phyloP scores from a whole-genome alignment of 352 stramenopile species.

The Halophytophthora batemanensis region DNA sequence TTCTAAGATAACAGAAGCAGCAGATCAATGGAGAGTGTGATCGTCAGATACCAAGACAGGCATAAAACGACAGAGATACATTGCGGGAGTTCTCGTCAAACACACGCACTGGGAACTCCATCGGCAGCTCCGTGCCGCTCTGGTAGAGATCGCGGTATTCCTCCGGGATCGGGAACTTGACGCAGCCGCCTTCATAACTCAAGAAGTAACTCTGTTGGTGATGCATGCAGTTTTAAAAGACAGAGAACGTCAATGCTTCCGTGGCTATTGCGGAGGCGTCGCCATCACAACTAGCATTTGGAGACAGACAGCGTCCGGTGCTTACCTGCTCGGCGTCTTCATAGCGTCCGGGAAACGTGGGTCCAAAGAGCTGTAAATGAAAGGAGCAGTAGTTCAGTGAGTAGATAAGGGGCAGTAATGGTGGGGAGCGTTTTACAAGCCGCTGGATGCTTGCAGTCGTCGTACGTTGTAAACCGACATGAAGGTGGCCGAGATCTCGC shows the following conservation, averaged over 20 bases:
- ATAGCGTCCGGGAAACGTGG: constrained; percentile 79
- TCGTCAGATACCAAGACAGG: neutral
- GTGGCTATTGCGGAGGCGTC: too few relatives aligned
- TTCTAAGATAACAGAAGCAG: constrained; percentile 37
- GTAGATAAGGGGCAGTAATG: neutral
- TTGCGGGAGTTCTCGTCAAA: neutral
- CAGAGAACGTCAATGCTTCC: neutral
- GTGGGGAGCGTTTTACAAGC: neutral
- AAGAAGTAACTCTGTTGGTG: constrained; percentile 60
- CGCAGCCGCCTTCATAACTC: constrained; percentile 62
- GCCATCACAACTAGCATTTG: too few relatives aligned
- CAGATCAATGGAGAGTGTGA: neutral
- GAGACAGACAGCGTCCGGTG: too few relatives aligned
- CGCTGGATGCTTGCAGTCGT: neutral
- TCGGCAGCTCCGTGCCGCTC: constrained; percentile 69
- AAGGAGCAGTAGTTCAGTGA: neutral
- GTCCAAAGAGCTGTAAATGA: constrained; percentile 64
- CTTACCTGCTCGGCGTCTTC: constrained; percentile 57
- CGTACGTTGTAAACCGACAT: constrained; percentile 87
- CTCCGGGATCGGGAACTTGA: constrained; percentile 76
- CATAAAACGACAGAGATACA: too few relatives aligned
- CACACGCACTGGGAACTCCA: constrained; percentile 71
- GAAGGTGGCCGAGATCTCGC: constrained; percentile 74
- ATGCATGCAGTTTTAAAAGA: neutral
- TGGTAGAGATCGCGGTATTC: constrained; percentile 74